These are phyloP conservation scores for Hypoxylon sp. DNA, from an alignment of 2,329 filamentous ascomycete species.

Conservation along the genomic window DNA sequence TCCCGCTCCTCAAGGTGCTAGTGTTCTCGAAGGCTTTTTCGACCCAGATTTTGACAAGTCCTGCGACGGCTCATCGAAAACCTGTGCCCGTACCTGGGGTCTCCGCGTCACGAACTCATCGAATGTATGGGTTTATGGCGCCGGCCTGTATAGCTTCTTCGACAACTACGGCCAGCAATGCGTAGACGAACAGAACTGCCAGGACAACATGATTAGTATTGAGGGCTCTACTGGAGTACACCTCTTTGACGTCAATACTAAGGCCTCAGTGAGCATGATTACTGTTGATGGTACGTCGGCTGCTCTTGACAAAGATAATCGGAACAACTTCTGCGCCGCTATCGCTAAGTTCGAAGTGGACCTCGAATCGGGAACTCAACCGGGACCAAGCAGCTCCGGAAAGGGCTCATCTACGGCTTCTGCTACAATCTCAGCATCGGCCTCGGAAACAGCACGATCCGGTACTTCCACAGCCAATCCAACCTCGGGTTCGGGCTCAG, in stretches of 20 bases:
- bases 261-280: slow-evolving; percentile 82
- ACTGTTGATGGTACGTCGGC: slow-evolving; percentile 70
- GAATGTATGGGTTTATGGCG: slow-evolving; percentile 79
- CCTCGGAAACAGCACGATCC: slow-evolving; percentile 19
- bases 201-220: slow-evolving; percentile 82
- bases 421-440: slow-evolving; percentile 24
- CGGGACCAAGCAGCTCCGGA: slow-evolving; percentile 37
- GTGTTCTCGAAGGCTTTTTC: slow-evolving; percentile 67
- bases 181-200: slow-evolving; percentile 77
- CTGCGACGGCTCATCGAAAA: slow-evolving; percentile 63
- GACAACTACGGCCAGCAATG: slow-evolving; percentile 84
- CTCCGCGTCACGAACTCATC: slow-evolving; percentile 78
- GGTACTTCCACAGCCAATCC: slow-evolving; percentile 10
- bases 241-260: slow-evolving; percentile 80
- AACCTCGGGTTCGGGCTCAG: slow-evolving; percentile 29
- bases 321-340: slow-evolving; percentile 76
- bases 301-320: slow-evolving; percentile 72
- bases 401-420: slow-evolving; percentile 26
- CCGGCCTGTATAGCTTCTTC: slow-evolving; percentile 86
- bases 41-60: slow-evolving; percentile 78
- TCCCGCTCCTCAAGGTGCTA: slow-evolving; percentile 76
- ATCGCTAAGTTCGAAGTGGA: slow-evolving; percentile 65
- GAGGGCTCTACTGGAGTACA: slow-evolving; percentile 72
- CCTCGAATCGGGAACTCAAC: slow-evolving; percentile 19
- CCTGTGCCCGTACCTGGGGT: slow-evolving; percentile 83